Percentiles rank a stretch among this genome's conserved stretches.
Conservation (phyloP, 2,329 filamentous ascomycete genomes). For the Sporothrix curviconia region DNA sequence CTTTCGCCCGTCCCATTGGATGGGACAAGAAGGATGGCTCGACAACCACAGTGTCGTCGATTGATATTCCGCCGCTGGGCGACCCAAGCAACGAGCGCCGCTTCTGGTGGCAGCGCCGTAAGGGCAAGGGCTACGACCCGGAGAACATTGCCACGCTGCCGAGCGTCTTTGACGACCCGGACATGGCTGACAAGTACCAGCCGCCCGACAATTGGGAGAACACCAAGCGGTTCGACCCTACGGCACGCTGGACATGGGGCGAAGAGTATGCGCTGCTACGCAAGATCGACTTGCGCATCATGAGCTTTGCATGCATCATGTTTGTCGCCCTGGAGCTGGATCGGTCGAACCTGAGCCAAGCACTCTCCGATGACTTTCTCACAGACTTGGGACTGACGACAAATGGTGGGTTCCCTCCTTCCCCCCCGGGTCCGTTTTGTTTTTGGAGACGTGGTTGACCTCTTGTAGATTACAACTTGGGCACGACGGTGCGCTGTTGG, state of each 20-base stretch:
- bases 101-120: conserved; percentile 28
- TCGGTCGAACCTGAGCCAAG: conserved; percentile 40
- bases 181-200: conserved; percentile 30
- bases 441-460: neutral
- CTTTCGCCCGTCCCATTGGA: neutral
- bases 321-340: conserved; percentile 47
- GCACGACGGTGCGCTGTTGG: conserved; percentile 44
- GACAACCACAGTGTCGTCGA: neutral
- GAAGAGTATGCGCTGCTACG: conserved; percentile 34
- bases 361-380: conserved; percentile 43
- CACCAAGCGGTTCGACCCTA: conserved; percentile 41
- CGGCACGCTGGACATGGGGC: conserved; percentile 36
- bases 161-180: conserved; percentile 34
- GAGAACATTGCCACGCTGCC: conserved; percentile 31
- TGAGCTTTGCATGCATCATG: conserved; percentile 42
- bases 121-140: conserved; percentile 22
- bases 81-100: conserved; percentile 9
- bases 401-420: conserved; percentile 30
- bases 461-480: conserved; percentile 38
- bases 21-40: neutral
- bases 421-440: neutral
- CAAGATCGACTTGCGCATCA: conserved; percentile 40
- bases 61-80: neutral
- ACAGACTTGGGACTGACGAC: conserved; percentile 37
- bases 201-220: conserved; percentile 28